Base-by-base conservation (phyloP, 306 rosid genomes). In the Castanea crenata region DNA sequence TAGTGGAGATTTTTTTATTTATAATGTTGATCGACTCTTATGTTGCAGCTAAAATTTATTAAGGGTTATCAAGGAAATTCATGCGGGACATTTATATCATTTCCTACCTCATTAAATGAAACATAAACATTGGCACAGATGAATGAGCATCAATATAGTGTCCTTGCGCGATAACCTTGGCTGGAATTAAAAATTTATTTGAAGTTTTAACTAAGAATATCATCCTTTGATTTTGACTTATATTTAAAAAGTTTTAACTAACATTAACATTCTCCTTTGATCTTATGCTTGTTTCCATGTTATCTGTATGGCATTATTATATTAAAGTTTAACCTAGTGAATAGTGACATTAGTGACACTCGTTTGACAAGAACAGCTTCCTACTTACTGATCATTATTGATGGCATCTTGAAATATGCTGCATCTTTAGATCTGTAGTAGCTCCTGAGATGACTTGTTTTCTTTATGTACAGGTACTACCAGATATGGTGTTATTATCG, bases 401-500 rank as follows among this genome's bases (percentile, higher is more conserved):
- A 44, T 55, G 32, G 19, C 35, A n/a, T 62, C 51, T 78, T 56
- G 7, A 29, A 11, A 2, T 74, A 25, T 21, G 4, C 38, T 67
- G 23, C 51, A 19, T 55, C 16, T 59, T 32, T 79, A 58, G 14
- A 46, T 46, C 59, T 75, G 55, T 41, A 2, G 59, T 51, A 64
- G 31, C 71, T 67, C 16, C 13, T 58, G 71, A 29, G 65, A 73
- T 71, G 71, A 85, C 72, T 58, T 71, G 77, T 78, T 81, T 81
- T 76, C 71, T 35, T 32, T 32, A 78, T 84, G 77, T 70, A 55
- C 89, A 95, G 97, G 92, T 81, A 81, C 85, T 81, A 79, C 81
- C 81, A 92, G 83, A 79, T 91, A 80, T 86, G 93, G 87, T 74
- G 64, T 89, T 31, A 84, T 93, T 78, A 74, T 96, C 80, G 83